These are phyloP conservation scores for Fusarium longipes DNA, from an alignment of 2,329 filamentous ascomycete genomes.

Conservation along the genomic window DNA sequence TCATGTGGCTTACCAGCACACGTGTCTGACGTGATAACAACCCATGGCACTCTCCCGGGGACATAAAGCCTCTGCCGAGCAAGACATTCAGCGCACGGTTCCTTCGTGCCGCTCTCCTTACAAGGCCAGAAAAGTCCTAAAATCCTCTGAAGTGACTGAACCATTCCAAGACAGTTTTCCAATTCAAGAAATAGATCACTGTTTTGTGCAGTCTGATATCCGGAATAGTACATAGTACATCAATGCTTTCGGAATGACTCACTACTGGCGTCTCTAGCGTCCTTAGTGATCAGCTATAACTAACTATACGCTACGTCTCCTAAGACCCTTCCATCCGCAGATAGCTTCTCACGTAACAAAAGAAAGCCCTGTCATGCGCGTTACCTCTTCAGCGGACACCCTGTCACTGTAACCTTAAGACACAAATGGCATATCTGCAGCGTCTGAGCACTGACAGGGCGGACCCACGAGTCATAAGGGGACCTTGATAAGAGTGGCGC, in stretches of 20 bases:
- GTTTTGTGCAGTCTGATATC: neutral
- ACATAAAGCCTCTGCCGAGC: neutral
- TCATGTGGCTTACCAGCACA: neutral
- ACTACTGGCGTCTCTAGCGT: neutral
- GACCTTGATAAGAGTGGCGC: neutral
- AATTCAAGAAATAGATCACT: neutral
- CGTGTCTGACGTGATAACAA: neutral
- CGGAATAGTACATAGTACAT: too few species aligned
- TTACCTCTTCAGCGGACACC: neutral
- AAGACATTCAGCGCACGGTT: neutral
- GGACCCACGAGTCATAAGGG: neutral
- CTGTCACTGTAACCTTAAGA: neutral
- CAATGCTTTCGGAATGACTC: neutral
- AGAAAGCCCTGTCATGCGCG: neutral
- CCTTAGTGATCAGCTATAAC: neutral
- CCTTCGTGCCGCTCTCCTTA: neutral
- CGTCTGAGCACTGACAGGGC: neutral
- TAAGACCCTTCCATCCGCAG: neutral
- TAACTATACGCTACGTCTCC: neutral
- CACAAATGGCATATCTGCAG: neutral
- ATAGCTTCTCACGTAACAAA: neutral
- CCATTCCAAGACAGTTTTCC: neutral
- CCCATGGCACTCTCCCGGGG: neutral
- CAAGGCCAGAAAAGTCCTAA: neutral
- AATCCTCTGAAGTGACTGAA: neutral